phyloP scores from a whole-genome alignment of 208 protist species.

The Wallacemonas collosoma region DNA sequence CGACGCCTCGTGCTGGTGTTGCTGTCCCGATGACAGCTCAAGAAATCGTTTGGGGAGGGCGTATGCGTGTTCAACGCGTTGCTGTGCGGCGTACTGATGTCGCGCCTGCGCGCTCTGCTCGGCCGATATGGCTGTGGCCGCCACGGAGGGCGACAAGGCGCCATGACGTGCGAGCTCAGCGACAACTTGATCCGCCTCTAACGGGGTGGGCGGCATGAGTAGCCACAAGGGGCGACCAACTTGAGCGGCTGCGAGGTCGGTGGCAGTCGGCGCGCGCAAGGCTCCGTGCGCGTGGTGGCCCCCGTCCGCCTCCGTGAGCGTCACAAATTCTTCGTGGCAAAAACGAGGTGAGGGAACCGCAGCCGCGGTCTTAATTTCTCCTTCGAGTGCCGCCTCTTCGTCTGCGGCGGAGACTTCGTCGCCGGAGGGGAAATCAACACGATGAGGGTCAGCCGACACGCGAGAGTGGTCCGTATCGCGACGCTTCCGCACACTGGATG shows the following conservation, averaged over 20 bases:
- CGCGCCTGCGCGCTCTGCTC: not conserved
- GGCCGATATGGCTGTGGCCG: not conserved
- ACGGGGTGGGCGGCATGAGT: not conserved
- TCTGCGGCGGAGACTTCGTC: not conserved
- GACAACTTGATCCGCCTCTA: not conserved
- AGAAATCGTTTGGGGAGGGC: constrained; percentile 6
- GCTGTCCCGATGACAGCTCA: not conserved
- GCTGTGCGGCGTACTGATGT: not conserved
- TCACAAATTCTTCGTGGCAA: not conserved
- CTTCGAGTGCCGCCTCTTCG: not conserved
- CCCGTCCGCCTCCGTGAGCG: constrained; percentile 1
- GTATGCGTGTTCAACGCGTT: constrained; percentile 15
- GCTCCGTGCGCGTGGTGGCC: not conserved
- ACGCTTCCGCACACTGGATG: no score
- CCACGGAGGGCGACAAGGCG: no score
- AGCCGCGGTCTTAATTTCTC: not conserved
- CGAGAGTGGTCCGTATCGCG: no score
- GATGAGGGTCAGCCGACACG: no score
- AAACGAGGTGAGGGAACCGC: not conserved
- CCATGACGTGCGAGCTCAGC: not conserved
- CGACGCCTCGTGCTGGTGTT: no score
- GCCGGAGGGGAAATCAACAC: not conserved
- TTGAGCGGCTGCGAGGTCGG: not conserved
- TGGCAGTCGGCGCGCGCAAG: not conserved
- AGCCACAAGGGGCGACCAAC: constrained; percentile 19